Percentiles rank a stretch among this genome's conserved stretches.
Conservation (phyloP, 1,139 yeast genomes). For the Hanseniaspora gamundiae region DNA sequence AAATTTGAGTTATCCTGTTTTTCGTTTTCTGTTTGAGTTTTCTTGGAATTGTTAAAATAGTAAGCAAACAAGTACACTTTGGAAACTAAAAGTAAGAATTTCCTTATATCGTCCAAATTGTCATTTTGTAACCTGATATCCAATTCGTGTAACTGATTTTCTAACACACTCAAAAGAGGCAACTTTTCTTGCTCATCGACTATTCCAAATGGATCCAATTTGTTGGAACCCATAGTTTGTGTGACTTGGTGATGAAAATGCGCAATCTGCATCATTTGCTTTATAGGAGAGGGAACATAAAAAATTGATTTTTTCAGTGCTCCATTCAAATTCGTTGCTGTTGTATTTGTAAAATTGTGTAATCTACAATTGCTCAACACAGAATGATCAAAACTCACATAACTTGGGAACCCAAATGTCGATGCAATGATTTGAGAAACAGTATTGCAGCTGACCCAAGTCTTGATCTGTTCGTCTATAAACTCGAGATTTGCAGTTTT, state of each 20-base stretch:
- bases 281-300: slow-evolving; percentile 48
- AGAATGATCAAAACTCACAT: slow-evolving; percentile 72
- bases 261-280: slow-evolving; percentile 71
- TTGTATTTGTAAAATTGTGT: slow-evolving; percentile 8
- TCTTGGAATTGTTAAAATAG: slow-evolving; percentile 48
- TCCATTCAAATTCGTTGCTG: slow-evolving; percentile 7
- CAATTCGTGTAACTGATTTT: slow-evolving; percentile 61
- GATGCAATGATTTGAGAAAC: slow-evolving; percentile 86
- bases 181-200: slow-evolving; percentile 55
- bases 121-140: slow-evolving; percentile 38
- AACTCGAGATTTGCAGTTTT: slow-evolving; percentile 35
- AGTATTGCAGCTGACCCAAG: slow-evolving; percentile 90
- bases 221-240: slow-evolving; percentile 61
- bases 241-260: slow-evolving; percentile 80
- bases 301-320: slow-evolving; percentile 19
- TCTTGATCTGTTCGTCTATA: slow-evolving; percentile 65
- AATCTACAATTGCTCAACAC: slow-evolving; percentile 43
- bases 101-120: slow-evolving; percentile 50
- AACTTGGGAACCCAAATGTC: slow-evolving; percentile 89
- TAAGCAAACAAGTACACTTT: slow-evolving; percentile 72
- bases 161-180: slow-evolving; percentile 59
- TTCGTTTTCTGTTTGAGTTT: too few relatives aligned
- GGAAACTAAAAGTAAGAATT: slow-evolving; percentile 56
- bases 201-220: slow-evolving; percentile 55
- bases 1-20: too few relatives aligned